Conservation (phyloP, 768 basidiomycete genomes). For the Kwoniella dejecticola region DNA sequence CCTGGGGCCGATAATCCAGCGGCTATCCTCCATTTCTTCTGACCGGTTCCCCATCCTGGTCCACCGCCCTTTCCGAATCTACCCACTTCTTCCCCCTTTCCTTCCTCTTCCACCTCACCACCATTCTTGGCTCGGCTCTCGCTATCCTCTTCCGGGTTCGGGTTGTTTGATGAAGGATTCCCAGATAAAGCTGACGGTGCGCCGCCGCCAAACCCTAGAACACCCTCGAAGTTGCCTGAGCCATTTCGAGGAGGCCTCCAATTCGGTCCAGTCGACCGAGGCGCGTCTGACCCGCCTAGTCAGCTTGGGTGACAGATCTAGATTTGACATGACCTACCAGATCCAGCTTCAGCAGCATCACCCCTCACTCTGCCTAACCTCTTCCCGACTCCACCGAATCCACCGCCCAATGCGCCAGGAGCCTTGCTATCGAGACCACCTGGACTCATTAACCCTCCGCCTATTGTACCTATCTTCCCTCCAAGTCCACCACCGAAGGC, state of each 20-base stretch:
- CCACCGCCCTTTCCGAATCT: constrained; percentile 49
- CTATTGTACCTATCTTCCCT: constrained; percentile 38
- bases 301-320: background rate
- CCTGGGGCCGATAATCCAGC: constrained; percentile 24
- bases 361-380: constrained; percentile 30
- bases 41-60: constrained; percentile 52
- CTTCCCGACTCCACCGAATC: constrained; percentile 45
- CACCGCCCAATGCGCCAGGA: constrained; percentile 42
- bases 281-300: background rate
- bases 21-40: constrained; percentile 49
- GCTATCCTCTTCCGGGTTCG: constrained; percentile 3
- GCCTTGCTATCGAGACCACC: constrained; percentile 26
- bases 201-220: constrained; percentile 49
- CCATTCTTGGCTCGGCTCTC: constrained; percentile 8
- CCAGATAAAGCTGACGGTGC: constrained; percentile 15
- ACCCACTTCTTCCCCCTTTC: constrained; percentile 23
- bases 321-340: constrained; percentile 23
- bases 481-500: constrained; percentile 42
- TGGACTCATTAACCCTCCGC: constrained; percentile 29
- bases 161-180: constrained; percentile 3
- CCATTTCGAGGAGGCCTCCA: constrained; percentile 45
- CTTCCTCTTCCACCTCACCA: constrained; percentile 7
- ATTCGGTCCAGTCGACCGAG: constrained; percentile 17
- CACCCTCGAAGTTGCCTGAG: constrained; percentile 53
- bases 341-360: constrained; percentile 29